Conservation (phyloP, 257 asterid species). For the Solanum virginianum region DNA sequence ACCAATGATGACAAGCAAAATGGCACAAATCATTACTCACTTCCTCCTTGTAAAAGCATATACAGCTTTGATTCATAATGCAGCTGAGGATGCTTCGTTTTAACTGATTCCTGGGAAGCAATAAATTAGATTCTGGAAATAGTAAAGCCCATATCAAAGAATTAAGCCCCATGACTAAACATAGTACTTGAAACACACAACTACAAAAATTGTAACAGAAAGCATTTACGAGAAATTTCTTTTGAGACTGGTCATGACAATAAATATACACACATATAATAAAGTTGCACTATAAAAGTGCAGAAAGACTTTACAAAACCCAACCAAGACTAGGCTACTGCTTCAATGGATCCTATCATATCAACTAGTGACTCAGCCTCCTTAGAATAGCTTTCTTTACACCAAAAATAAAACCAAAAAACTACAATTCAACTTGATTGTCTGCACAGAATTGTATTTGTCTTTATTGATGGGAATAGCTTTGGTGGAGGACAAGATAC, state of each 20-base stretch:
- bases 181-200: neutral
- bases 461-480: neutral
- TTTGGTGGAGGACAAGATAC: neutral
- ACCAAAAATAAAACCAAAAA: neutral
- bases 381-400: neutral
- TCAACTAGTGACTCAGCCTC: neutral
- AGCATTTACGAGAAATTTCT: neutral
- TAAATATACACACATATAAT: neutral
- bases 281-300: neutral
- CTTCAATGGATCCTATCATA: neutral
- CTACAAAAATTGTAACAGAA: neutral
- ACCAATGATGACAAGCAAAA: neutral
- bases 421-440: neutral
- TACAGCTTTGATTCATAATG: constrained; percentile 84
- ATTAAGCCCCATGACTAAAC: neutral
- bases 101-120: constrained; percentile 54
- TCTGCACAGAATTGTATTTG: neutral
- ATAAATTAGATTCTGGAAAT: neutral
- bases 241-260: neutral
- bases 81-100: constrained; percentile 87
- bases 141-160: neutral
- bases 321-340: neutral
- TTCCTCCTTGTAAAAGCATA: constrained; percentile 90
- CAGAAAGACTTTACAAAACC: neutral
- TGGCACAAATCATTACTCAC: constrained; percentile 27